These are phyloP conservation scores for Aspergillus coremiiformis DNA, from an alignment of 495 filamentous ascomycete species.

Conservation along the genomic window DNA sequence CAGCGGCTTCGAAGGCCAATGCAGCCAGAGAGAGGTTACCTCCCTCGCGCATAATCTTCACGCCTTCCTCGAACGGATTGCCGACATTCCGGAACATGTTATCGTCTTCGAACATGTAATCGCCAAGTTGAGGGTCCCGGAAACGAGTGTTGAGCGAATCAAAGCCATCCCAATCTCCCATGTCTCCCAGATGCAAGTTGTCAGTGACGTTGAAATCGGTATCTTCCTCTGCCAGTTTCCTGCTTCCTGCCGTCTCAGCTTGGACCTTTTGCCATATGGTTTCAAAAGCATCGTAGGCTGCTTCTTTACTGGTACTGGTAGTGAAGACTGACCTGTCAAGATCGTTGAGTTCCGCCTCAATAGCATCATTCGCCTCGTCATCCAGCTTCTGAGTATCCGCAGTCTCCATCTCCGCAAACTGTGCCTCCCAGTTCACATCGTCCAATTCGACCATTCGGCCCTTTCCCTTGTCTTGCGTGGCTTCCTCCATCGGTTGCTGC, in stretches of 20 bases:
- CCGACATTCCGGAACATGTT: constrained; percentile 71
- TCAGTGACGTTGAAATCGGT: constrained; percentile 45
- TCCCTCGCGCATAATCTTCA: constrained; percentile 82
- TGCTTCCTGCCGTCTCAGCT: constrained; percentile 66
- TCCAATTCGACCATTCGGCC: constrained; percentile 86
- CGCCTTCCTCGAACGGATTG: constrained; percentile 84
- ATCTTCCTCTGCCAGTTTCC: constrained; percentile 61
- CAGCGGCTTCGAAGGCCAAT: constrained; percentile 94
- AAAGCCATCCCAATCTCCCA: constrained; percentile 66
- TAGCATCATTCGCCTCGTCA: constrained; percentile 63
- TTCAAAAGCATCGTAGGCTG: constrained; percentile 76
- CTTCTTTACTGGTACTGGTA: constrained; percentile 24
- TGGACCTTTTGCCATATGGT: constrained; percentile 80
- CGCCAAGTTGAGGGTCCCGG: constrained; percentile 67
- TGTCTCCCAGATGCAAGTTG: constrained; percentile 57
- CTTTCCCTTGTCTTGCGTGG: constrained; percentile 70
- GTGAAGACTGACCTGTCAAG: constrained; percentile 74
- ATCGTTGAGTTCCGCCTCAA: constrained; percentile 83
- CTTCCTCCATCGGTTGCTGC: constrained; percentile 45
- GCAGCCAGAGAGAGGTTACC: constrained; percentile 92
- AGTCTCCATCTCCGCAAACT: constrained; percentile 84
- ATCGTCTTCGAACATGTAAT: constrained; percentile 91
- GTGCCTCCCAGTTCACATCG: constrained; percentile 89
- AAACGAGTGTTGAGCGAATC: constrained; percentile 52
- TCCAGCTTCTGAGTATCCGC: constrained; percentile 57